Conservation (phyloP, 345 rosid species). For the Hibiscus tridactylites region DNA sequence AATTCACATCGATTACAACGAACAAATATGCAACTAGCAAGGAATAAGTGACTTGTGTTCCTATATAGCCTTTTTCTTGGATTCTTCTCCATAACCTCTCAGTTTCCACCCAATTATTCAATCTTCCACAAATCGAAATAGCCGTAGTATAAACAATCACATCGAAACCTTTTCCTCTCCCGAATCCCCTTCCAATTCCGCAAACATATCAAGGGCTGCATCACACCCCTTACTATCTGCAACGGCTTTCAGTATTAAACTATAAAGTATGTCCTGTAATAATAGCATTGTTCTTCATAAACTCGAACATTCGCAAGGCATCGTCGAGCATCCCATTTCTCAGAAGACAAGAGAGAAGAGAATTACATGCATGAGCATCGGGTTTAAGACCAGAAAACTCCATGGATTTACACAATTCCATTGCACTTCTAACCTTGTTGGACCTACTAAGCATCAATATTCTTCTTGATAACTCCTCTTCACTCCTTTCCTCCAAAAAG, state of each 20-base stretch:
- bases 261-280: slow-evolving; percentile 55
- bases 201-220: slow-evolving; percentile 48
- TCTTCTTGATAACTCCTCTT: slow-evolving; percentile 52
- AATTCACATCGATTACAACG: slow-evolving; percentile 51
- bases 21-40: slow-evolving; percentile 60
- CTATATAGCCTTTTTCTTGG: slow-evolving; percentile 44
- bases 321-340: slow-evolving; percentile 38
- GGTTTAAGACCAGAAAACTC: slow-evolving; percentile 38
- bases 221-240: slow-evolving; percentile 45
- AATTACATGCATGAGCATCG: slow-evolving; percentile 53
- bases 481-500: slow-evolving; percentile 62
- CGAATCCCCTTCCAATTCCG: slow-evolving; percentile 33
- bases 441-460: slow-evolving; percentile 64
- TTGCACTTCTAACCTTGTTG: slow-evolving; percentile 61
- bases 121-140: slow-evolving; percentile 58
- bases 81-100: slow-evolving; percentile 62
- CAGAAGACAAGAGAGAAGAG: slow-evolving; percentile 58
- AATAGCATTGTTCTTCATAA: slow-evolving; percentile 38
- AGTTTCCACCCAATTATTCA: slow-evolving; percentile 40
- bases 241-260: slow-evolving; percentile 59
- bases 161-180: slow-evolving; percentile 35
- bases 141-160: slow-evolving; percentile 64
- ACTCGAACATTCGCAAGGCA: slow-evolving; percentile 46
- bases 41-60: slow-evolving; percentile 59
- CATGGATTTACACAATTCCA: slow-evolving; percentile 42